Conservation (phyloP, 306 rosid genomes). For the Cucurbita pepo region DNA sequence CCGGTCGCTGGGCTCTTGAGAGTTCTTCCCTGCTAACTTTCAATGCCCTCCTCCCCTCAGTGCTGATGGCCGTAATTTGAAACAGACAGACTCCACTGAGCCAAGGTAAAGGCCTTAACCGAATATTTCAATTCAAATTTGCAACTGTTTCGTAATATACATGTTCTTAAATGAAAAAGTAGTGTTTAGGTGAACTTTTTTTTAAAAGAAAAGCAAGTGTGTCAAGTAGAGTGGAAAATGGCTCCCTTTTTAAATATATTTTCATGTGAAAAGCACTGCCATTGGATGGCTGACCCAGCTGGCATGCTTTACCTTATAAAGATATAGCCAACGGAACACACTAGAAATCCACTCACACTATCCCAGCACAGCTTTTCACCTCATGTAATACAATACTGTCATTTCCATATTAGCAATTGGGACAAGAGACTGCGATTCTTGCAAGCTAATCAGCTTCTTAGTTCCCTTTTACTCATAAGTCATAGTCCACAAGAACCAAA, state of each 20-base stretch:
- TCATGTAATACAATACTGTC: background rate
- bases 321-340: background rate
- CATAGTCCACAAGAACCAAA: background rate
- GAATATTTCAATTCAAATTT: background rate
- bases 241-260: background rate
- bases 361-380: background rate
- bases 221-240: background rate
- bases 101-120: background rate
- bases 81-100: background rate
- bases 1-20: background rate
- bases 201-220: background rate
- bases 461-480: background rate
- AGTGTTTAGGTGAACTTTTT: no score
- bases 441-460: background rate
- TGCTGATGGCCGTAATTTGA: background rate
- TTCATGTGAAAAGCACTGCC: background rate
- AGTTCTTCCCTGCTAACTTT: background rate
- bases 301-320: background rate
- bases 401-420: background rate
- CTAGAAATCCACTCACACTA: background rate
- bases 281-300: background rate
- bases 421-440: background rate
- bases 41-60: background rate
- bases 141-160: background rate
- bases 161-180: background rate